Evolutionary conservation across 805 yeast species (phyloP), one percentile per base, ranked within the genome.

Genomic region (Teunomyces tritomae): DNA sequence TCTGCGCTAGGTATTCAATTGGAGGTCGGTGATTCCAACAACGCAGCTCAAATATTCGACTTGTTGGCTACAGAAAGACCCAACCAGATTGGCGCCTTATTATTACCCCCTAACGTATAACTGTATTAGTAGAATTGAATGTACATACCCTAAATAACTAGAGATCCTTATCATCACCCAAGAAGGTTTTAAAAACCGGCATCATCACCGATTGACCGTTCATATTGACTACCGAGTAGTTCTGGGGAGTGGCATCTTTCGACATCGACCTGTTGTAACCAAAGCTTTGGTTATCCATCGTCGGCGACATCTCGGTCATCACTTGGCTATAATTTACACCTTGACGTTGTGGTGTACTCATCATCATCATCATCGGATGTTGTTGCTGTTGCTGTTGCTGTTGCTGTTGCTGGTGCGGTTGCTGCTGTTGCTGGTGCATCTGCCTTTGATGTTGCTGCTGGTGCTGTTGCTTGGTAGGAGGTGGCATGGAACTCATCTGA

Each of bases 61-160:
- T 65, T 88, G 37, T 66, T 88, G 49, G 90, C 92, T 1, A 86
- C 92, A 0, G 96, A 89, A 60, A 72, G 96, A 54, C 89, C 91
- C 0, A 70, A 74, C 24, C 83, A 82, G 28, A 82, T 88, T n/a
- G 90, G 83, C 1, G 94, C 87, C 0, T 66, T 88, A 28, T 68
- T 88, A 43, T 68, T 89, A 37, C 89, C 95, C 17, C 87, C 92
- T 3, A 78, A 83, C 52, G 63, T 82, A 51, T 80, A 64, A 50
- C 20, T 20, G 29, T 41, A 39, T 39, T 39, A 39, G 28, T 16
- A 28, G 43, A 29, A 39, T 16, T 28, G 26, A 28, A 39, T 28
- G 43, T 28, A 28, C 24, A 29, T 28, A 29, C 17, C 43, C 34
- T 13, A 13, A 20, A 17, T 24, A 8, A 8, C 24, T 32, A 32